Evolutionary conservation across 805 yeast species (phyloP), one percentile per base, ranked within the genome.

Genomic region (Candida tallmaniae): DNA sequence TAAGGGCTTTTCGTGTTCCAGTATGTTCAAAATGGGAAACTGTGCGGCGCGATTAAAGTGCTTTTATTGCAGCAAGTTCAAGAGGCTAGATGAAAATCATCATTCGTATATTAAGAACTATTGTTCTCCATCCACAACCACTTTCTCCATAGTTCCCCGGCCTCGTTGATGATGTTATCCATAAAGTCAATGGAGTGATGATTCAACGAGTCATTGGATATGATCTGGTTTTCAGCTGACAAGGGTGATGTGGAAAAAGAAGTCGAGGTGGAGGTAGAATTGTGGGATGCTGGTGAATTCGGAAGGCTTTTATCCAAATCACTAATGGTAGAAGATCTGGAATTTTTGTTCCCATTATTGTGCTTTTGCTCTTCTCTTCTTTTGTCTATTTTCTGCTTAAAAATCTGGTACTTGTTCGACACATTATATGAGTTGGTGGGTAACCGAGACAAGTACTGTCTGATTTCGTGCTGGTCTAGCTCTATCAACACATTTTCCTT

Each of bases 101-200:
- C 11, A 31, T 20, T 31, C 35, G 29, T 31, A 25, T 25, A 31
- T 31, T 24, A 20, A 31, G 6, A 16, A 27, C 15, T 27, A 14
- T 20, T 8, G 25, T 13, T 35, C 40, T 65, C 72, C 43, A 54
- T 45, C 67, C 67, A 84, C 25, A 83, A 60, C 85, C 90, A 84
- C 48, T 78, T 81, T 44, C 96, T 68, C 95, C 95, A 86, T 27
- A 83, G 65, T 50, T 86, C 95, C 21, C 95, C 95, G 2, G 94
- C 89, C 53, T 81, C 89, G 36, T 65, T 62, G 27, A 85, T 69
- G 19, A 86, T 70, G 44, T 80, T 81, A 50, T 83, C 88, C 53
- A 86, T 81, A 45, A 83, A 86, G 42, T 72, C 74, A 26, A 68
- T 61, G 6, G 42, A 30, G 23, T 74, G 74, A 37, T 62, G 46